A percentile compares a stretch with the other conserved stretches of the same genome.
Evolutionary conservation across 2,329 filamentous ascomycete species (phyloP).

Genomic region (Colletotrichum trifolii): DNA sequence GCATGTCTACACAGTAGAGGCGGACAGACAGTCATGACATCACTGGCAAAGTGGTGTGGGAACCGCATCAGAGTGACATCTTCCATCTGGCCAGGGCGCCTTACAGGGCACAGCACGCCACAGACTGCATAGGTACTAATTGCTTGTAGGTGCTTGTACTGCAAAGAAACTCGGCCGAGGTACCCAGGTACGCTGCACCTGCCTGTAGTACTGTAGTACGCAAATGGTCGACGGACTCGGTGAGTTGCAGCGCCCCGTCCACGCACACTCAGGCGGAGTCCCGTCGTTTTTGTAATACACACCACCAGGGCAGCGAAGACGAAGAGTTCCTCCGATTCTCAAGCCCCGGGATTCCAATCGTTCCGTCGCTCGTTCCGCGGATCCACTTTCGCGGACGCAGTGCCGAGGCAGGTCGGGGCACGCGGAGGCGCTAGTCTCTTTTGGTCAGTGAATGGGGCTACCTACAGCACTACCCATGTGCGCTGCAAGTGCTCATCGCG

Average conservation of each 20-base stretch:
- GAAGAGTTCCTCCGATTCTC: conserved; percentile 3
- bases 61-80: conserved; percentile 34
- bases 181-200: neutral
- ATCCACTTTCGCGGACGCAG: conserved; percentile 3
- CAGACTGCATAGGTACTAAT: too few relatives aligned
- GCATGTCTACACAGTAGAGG: too few relatives aligned
- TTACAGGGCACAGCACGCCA: neutral
- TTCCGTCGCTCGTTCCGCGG: conserved; percentile 18
- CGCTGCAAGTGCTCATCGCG: too few relatives aligned
- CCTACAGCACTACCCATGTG: too few relatives aligned
- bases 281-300: too few relatives aligned
- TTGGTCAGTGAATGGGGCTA: too few relatives aligned
- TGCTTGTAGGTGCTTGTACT: neutral
- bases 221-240: neutral
- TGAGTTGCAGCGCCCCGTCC: too few relatives aligned
- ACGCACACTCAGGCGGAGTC: too few relatives aligned
- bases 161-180: conserved; percentile 9
- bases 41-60: conserved; percentile 20
- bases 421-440: too few relatives aligned
- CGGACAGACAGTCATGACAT: conserved; percentile 25
- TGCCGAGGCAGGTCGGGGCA: conserved; percentile 15
- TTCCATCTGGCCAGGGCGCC: conserved; percentile 12
- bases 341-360: conserved; percentile 11
- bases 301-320: neutral
- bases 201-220: neutral